Percentiles rank a stretch among this genome's conserved stretches.
phyloP scores from a whole-genome alignment of 2,329 filamentous ascomycete genomes.

The Fusarium foetens region DNA sequence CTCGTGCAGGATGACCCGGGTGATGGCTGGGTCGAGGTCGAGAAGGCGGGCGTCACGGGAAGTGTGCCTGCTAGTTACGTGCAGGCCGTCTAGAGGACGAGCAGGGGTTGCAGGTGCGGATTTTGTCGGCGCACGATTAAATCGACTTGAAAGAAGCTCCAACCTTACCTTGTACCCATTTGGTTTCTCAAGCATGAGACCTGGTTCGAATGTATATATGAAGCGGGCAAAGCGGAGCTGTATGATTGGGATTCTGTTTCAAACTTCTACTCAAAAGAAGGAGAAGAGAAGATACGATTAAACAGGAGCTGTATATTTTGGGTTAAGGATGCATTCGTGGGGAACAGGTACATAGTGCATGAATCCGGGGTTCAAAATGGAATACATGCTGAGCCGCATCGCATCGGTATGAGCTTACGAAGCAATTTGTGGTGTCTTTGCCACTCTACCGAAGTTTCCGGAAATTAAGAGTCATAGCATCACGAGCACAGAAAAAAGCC shows the following conservation, averaged over 20 bases:
- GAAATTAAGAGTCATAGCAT: slow-evolving; percentile 7
- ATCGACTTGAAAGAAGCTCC: neutral
- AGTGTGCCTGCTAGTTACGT: slow-evolving; percentile 97
- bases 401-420: slow-evolving; percentile 22
- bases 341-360: slow-evolving; percentile 21
- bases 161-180: neutral
- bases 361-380: neutral
- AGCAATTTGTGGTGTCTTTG: slow-evolving; percentile 12
- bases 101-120: slow-evolving; percentile 19
- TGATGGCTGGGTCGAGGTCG: slow-evolving; percentile 97
- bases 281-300: neutral
- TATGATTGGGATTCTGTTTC: slow-evolving; percentile 12
- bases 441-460: slow-evolving; percentile 34
- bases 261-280: neutral
- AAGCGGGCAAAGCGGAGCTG: slow-evolving; percentile 7
- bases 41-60: slow-evolving; percentile 85
- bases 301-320: slow-evolving; percentile 19
- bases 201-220: slow-evolving; percentile 27
- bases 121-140: slow-evolving; percentile 4
- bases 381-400: slow-evolving; percentile 2
- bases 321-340: slow-evolving; percentile 18
- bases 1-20: slow-evolving; percentile 87
- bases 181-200: neutral
- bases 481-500: neutral
- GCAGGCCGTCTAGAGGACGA: slow-evolving; percentile 69